Evolutionary conservation across 164 flowering plant species (phyloP).

Genomic region (Aristolochia contorta): DNA sequence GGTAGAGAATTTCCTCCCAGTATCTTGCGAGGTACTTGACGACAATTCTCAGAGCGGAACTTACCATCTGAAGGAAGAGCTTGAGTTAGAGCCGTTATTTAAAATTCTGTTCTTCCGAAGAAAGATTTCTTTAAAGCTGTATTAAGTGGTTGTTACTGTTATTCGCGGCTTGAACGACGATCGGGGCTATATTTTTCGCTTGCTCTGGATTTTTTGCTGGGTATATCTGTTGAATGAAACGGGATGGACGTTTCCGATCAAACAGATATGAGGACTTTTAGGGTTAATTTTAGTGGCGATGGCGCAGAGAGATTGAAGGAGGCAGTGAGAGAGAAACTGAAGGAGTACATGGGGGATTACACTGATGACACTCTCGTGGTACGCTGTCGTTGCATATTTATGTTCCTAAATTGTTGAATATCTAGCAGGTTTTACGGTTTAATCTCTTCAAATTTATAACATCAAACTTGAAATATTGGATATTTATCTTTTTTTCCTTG

Average conservation of each 20-base stretch:
- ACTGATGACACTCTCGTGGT: slow-evolving; percentile 94
- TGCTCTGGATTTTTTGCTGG: too few species aligned
- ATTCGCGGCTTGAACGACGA: too few species aligned
- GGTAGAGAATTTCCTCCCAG: too few species aligned
- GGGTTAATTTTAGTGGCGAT: slow-evolving; percentile 48
- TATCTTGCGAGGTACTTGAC: not conserved
- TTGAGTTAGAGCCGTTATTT: too few species aligned
- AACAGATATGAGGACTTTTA: slow-evolving; percentile 40
- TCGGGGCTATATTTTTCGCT: too few species aligned
- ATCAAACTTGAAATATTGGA: not conserved
- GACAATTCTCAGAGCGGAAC: too few species aligned
- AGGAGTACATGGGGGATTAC: slow-evolving; percentile 91
- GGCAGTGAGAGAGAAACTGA: slow-evolving; percentile 51
- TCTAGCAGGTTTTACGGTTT: not conserved
- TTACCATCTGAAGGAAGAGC: too few species aligned
- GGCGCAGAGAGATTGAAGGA: slow-evolving; percentile 48
- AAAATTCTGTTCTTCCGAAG: too few species aligned
- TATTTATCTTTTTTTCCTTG: not conserved
- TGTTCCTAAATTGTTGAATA: not conserved
- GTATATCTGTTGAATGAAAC: too few species aligned
- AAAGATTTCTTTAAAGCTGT: too few species aligned
- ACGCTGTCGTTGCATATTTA: slow-evolving; percentile 8
- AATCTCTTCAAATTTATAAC: not conserved
- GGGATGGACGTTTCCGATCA: slow-evolving; percentile 32
- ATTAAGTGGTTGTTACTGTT: too few species aligned